These are phyloP conservation scores for Neurospora sp. DNA, from an alignment of 495 filamentous ascomycete species.

Conservation along the genomic window DNA sequence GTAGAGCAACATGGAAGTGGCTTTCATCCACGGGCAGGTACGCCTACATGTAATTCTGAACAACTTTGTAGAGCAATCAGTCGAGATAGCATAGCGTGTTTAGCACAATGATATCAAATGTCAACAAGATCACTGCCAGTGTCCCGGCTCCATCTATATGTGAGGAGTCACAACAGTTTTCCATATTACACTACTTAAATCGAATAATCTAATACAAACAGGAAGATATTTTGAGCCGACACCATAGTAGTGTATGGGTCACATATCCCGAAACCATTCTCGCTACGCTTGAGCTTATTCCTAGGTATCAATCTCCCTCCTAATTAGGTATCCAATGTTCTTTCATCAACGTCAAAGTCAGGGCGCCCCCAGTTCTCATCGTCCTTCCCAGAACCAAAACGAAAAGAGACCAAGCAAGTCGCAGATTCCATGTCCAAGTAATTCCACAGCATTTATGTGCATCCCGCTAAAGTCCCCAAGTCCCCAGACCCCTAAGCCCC, in stretches of 20 bases:
- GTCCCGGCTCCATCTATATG: not conserved
- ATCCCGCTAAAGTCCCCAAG: not conserved
- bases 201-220: not conserved
- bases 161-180: not conserved
- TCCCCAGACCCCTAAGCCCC: no score
- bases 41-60: not conserved
- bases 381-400: not conserved
- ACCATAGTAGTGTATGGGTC: not conserved
- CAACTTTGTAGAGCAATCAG: not conserved
- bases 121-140: not conserved
- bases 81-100: not conserved
- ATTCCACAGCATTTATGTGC: not conserved
- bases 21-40: not conserved
- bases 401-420: not conserved
- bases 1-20: not conserved
- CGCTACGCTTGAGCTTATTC: not conserved
- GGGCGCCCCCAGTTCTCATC: not conserved
- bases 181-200: not conserved
- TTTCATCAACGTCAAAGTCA: not conserved
- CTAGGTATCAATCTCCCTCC: not conserved
- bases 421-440: not conserved
- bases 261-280: not conserved
- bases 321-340: not conserved
- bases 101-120: not conserved
- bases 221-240: not conserved